A percentile compares a stretch with the other conserved stretches of the same genome.
Conservation (phyloP, 306 rosid species). For the Echinosophora koreensis region DNA sequence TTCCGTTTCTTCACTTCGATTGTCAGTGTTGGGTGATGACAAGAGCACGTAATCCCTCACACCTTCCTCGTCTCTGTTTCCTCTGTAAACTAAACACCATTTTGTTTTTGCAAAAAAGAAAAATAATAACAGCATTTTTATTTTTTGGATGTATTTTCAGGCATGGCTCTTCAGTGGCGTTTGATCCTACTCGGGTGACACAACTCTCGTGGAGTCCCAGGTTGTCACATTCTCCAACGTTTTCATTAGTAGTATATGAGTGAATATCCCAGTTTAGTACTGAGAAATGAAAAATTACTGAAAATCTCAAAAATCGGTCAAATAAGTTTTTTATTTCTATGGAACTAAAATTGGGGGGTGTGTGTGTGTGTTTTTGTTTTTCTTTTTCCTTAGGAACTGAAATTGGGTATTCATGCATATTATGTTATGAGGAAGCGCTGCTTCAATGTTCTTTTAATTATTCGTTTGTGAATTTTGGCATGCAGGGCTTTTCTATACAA, state of each 20-base stretch:
- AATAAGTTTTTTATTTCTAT: too few relatives aligned
- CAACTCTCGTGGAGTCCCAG: conserved; percentile 96
- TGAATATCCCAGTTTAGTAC: too few relatives aligned
- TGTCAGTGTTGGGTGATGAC: conserved; percentile 36
- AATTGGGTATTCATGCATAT: too few relatives aligned
- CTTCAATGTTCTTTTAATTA: not conserved
- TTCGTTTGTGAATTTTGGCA: conserved; percentile 26
- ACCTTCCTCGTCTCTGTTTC: not conserved
- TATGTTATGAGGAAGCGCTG: not conserved
- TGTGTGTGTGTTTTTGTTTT: too few relatives aligned
- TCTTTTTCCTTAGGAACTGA: too few relatives aligned
- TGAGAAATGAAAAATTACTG: too few relatives aligned
- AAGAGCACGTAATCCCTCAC: not conserved
- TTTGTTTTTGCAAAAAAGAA: too few relatives aligned
- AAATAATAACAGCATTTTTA: too few relatives aligned
- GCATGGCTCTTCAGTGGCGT: conserved; percentile 53
- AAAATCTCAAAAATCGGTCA: too few relatives aligned
- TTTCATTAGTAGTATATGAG: too few relatives aligned
- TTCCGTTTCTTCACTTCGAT: conserved; percentile 41
- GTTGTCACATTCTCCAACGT: conserved; percentile 40
- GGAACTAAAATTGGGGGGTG: too few relatives aligned
- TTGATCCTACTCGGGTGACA: conserved; percentile 89
- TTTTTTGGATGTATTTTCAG: conserved; percentile 47
- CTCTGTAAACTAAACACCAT: not conserved
- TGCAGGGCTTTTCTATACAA: conserved; percentile 89